Conservation (phyloP, 208 protist species). For the Strigomonas culicis region DNA sequence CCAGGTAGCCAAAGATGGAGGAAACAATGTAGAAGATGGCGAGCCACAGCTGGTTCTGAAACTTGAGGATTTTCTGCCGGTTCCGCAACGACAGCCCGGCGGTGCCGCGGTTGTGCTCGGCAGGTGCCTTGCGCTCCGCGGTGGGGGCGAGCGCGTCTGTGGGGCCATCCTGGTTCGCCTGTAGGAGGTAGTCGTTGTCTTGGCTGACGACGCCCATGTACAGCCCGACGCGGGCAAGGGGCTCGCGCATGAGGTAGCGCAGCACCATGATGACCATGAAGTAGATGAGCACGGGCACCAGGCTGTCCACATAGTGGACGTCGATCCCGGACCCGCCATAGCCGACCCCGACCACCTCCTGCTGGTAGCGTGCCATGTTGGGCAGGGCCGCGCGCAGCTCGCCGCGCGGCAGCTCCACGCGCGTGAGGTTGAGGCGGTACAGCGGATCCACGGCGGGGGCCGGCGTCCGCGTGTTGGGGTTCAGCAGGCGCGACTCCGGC, state of each 20-base stretch:
- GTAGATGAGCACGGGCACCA: slow-evolving; percentile 35
- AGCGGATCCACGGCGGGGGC: no score
- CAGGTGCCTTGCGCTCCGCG: slow-evolving; percentile 16
- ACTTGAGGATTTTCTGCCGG: slow-evolving; percentile 49
- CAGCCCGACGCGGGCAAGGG: slow-evolving; percentile 45
- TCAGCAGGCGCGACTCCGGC: no score
- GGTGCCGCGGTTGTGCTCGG: slow-evolving; percentile 22
- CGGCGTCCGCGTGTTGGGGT: no score
- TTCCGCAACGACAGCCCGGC: slow-evolving; percentile 24
- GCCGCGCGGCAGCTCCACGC: not conserved
- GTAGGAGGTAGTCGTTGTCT: no score
- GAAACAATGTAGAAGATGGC: slow-evolving; percentile 51
- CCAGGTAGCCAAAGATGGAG: slow-evolving; percentile 44
- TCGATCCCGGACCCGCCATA: slow-evolving; percentile 45
- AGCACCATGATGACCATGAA: slow-evolving; percentile 42
- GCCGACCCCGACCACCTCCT: slow-evolving; percentile 11
- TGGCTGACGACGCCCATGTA: slow-evolving; percentile 58
- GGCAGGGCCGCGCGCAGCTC: not conserved
- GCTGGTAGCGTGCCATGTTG: not conserved
- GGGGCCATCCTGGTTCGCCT: no score
- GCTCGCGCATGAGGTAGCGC: slow-evolving; percentile 37
- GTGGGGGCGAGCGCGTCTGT: slow-evolving; percentile 28
- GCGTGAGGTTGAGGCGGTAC: not conserved
- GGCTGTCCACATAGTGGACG: slow-evolving; percentile 21
- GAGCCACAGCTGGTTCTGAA: slow-evolving; percentile 77